These are phyloP conservation scores for Ramaria sp. DNA, from an alignment of 768 basidiomycete species.

Conservation along the genomic window DNA sequence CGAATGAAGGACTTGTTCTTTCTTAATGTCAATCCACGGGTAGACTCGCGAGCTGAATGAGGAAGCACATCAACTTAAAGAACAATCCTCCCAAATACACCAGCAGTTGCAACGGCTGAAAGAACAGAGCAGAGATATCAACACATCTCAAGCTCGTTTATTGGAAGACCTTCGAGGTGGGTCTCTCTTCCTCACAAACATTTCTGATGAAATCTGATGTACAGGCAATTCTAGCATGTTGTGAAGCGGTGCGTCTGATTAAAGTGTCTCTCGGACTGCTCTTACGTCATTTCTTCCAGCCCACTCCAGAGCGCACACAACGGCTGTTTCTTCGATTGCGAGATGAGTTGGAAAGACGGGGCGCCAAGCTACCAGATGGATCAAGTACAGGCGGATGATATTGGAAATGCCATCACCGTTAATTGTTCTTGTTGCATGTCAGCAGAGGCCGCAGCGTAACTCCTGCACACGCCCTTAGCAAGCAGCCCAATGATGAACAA, in stretches of 20 bases:
- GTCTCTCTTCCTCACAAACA: neutral
- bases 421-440: neutral
- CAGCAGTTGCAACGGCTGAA: constrained; percentile 69
- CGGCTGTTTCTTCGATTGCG: constrained; percentile 69
- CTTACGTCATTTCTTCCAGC: constrained; percentile 30
- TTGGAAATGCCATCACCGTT: neutral
- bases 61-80: constrained; percentile 66
- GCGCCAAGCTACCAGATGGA: constrained; percentile 22
- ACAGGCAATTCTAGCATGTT: constrained; percentile 37
- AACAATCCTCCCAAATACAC: constrained; percentile 35
- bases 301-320: constrained; percentile 75
- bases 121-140: constrained; percentile 36
- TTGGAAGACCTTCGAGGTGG: constrained; percentile 8
- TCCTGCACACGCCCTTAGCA: too few relatives aligned
- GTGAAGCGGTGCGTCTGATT: constrained; percentile 60
- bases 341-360: constrained; percentile 73
- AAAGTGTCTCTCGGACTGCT: neutral
- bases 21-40: neutral
- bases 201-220: neutral
- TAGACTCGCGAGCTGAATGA: constrained; percentile 41
- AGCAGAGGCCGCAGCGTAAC: neutral
- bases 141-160: constrained; percentile 8
- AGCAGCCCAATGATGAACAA: neutral
- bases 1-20: neutral
- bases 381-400: constrained; percentile 4